Evolutionary conservation across 768 basidiomycete species (phyloP).

Genomic region (Ramaria rubella): DNA sequence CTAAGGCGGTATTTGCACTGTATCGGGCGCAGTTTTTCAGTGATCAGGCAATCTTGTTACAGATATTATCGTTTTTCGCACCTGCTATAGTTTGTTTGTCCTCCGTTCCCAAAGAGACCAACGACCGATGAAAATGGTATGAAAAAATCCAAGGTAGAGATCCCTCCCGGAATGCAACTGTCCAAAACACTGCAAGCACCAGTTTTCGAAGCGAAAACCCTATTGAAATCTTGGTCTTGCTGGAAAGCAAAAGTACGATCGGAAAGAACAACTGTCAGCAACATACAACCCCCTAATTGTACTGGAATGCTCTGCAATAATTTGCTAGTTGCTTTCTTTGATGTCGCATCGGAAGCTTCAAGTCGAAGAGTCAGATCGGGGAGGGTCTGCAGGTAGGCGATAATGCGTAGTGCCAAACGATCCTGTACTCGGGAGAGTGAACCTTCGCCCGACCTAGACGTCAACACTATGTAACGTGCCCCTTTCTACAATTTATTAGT

Average conservation of each 20-base stretch:
- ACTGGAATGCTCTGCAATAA: constrained; percentile 18
- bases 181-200: constrained; percentile 23
- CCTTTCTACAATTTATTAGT: constrained; percentile 23
- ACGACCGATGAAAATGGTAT: constrained; percentile 29
- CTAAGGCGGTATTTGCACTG: constrained; percentile 31
- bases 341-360: constrained; percentile 27
- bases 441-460: constrained; percentile 29
- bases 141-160: constrained; percentile 30
- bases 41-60: too few relatives aligned
- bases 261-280: constrained; percentile 26
- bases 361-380: constrained; percentile 26
- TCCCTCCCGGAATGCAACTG: constrained; percentile 15
- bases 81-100: constrained; percentile 35
- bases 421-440: constrained; percentile 21
- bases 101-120: constrained; percentile 27
- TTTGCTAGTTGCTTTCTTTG: constrained; percentile 13
- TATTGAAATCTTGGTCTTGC: constrained; percentile 22
- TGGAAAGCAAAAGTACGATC: constrained; percentile 29
- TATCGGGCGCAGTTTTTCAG: not conserved
- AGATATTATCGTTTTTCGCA: constrained; percentile 17
- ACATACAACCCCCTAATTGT: constrained; percentile 29
- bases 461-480: constrained; percentile 30
- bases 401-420: constrained; percentile 19
- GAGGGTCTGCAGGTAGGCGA: constrained; percentile 24
- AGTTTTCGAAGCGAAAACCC: constrained; percentile 24